Percentiles rank a stretch among this genome's conserved stretches.
These are phyloP conservation scores for Flaveria ramosissima DNA, from an alignment of 129 eudicot species.

Conservation along the genomic window DNA sequence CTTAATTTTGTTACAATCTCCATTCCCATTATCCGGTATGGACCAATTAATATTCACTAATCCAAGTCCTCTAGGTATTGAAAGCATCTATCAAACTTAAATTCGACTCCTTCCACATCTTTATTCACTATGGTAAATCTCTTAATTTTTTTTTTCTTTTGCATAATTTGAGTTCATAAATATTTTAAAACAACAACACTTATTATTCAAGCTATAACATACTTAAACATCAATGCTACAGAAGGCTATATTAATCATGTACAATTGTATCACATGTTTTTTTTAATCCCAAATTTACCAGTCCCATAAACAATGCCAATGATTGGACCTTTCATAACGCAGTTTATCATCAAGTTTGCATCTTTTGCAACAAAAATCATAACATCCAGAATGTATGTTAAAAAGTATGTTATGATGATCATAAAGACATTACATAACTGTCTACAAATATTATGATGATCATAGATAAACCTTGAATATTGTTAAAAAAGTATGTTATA, in stretches of 20 bases:
- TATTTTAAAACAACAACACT: neutral
- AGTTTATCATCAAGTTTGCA: neutral
- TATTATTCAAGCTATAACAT: neutral
- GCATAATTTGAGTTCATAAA: conserved; percentile 7
- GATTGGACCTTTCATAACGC: neutral
- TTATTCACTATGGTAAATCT: neutral
- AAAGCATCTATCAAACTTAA: neutral
- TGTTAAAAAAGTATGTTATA: too few species aligned
- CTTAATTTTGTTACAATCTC: conserved; percentile 11
- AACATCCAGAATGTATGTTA: neutral
- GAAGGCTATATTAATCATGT: neutral
- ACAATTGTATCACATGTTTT: neutral
- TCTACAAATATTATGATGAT: too few species aligned
- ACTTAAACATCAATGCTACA: neutral
- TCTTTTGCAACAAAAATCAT: neutral
- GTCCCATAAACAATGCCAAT: conserved; percentile 22
- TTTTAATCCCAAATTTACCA: conserved; percentile 2
- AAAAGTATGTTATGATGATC: too few species aligned
- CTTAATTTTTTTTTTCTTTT: neutral
- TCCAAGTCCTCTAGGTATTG: neutral
- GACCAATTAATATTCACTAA: neutral
- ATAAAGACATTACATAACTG: too few species aligned
- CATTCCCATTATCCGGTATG: conserved; percentile 9
- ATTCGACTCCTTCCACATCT: neutral
- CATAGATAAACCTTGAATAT: too few species aligned